phyloP scores from a whole-genome alignment of 768 basidiomycete genomes.

The Boletus coccyginus region DNA sequence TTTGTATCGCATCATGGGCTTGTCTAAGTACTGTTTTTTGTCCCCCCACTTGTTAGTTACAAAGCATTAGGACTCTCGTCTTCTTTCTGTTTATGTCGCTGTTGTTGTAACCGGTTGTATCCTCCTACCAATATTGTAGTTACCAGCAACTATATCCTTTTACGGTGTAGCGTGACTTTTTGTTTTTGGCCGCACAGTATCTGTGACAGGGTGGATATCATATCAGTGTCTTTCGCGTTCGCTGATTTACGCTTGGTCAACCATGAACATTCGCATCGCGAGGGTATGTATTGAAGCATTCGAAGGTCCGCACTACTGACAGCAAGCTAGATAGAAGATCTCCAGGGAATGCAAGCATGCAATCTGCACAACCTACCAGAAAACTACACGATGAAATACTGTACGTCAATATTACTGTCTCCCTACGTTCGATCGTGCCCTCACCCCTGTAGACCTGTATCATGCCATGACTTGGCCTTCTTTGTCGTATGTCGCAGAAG shows the following conservation, averaged over 20 bases:
- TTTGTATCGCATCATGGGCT: constrained; percentile 10
- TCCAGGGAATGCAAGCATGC: constrained; percentile 90
- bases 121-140: constrained; percentile 18
- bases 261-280: constrained; percentile 32
- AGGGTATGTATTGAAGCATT: constrained; percentile 19
- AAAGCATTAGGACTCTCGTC: constrained; percentile 12
- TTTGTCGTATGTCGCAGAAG: constrained; percentile 90
- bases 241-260: not conserved
- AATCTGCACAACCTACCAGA: constrained; percentile 93
- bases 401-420: constrained; percentile 36
- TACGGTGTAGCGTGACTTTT: constrained; percentile 3
- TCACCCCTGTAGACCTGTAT: constrained; percentile 69
- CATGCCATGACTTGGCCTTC: constrained; percentile 92
- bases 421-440: not conserved
- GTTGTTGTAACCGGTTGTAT: constrained; percentile 28
- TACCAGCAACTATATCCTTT: constrained; percentile 9
- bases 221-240: not conserved
- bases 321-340: constrained; percentile 68
- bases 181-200: not conserved
- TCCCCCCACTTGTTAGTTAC: not conserved
- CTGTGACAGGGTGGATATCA: not conserved
- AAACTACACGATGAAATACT: constrained; percentile 83
- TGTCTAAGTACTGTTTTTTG: constrained; percentile 3
- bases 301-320: constrained; percentile 12
- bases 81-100: constrained; percentile 15